Conservation (phyloP, 2,329 filamentous ascomycete genomes). For the Alternaria sp. region DNA sequence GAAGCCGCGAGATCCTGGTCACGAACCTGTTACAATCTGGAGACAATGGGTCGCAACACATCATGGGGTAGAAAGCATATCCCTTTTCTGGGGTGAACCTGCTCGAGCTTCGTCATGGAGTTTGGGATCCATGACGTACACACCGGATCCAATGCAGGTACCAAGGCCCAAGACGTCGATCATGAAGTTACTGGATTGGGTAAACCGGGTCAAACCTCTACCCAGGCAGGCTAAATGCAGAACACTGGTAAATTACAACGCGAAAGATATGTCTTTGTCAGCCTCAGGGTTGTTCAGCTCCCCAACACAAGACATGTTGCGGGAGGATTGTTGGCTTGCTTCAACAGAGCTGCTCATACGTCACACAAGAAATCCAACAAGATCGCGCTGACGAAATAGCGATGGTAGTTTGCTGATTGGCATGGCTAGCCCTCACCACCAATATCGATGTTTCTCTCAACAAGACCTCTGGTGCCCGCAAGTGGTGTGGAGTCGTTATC, state of each 20-base stretch:
- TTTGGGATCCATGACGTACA: conserved; percentile 7
- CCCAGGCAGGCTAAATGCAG: not conserved
- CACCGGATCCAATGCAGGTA: conserved; percentile 13
- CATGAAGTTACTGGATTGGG: conserved; percentile 3
- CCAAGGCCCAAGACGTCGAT: conserved; percentile 14
- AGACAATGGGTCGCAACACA: not conserved
- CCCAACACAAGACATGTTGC: not conserved
- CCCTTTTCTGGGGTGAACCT: conserved; percentile 3
- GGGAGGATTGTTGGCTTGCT: not conserved
- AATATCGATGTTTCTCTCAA: conserved; percentile 1
- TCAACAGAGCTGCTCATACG: not conserved
- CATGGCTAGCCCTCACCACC: not conserved
- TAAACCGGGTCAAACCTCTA: conserved; percentile 2
- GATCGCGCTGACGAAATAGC: not conserved
- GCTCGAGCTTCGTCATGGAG: not conserved
- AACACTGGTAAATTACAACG: conserved; percentile 4
- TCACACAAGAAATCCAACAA: not conserved
- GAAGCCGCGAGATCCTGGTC: not conserved
- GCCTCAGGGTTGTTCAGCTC: not conserved
- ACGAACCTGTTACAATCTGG: not conserved
- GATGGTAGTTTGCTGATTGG: not conserved
- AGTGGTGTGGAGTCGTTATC: conserved; percentile 1
- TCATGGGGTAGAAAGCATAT: conserved; percentile 5
- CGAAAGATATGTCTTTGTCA: not conserved
- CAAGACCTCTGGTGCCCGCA: not conserved